Evolutionary conservation across 2,329 filamentous ascomycete species (phyloP), one percentile per base, ranked within the genome.

Genomic region (Aspergillus carbonarius): DNA sequence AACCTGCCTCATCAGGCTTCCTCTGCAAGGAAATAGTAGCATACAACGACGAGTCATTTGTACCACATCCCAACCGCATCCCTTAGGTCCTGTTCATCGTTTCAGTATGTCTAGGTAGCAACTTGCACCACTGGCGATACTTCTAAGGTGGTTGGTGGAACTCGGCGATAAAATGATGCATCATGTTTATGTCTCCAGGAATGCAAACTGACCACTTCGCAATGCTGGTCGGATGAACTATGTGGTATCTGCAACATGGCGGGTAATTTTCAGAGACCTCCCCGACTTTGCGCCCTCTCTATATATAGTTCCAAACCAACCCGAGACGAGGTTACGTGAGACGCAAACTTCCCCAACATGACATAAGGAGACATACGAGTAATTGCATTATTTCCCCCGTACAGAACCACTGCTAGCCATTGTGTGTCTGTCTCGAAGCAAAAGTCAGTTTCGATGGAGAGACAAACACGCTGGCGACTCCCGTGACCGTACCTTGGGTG

Each of bases 401-500:
- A 48, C 44, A 48, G 44, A 32, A 15, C 15, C 9, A 30, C 15
- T 48, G 7, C 15, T 30, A 5, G 4, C n/a, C 44, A 17, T 6
- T 15, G 44, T 9, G 15, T 18, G 15, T 48, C 25, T 32, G 44
- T 18, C 27, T 23, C 6, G 17, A 40, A 40, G 9, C 23, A 13
- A 42, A n/a, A 5, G n/a, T 15, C 37, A 37, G 35, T 18, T 20
- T 54, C 17, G 13, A 32, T 18, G 25, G 44, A 54, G 40, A 47
- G 40, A 48, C 55, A 59, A 59, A 54, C 23, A 37, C 20, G 12
- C 40, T 49, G 32, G 40, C 53, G 37, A 47, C 54, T 59, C 62
- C 59, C 63, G 63, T 63, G 63, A 64, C 63, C 51, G 37, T 54
- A 56, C 58, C 49, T 56, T 57, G 47, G 49, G 49, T 32, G 44